Evolutionary conservation across 345 rosid genomes (phyloP).

Genomic region (Hibiscus trionum): DNA sequence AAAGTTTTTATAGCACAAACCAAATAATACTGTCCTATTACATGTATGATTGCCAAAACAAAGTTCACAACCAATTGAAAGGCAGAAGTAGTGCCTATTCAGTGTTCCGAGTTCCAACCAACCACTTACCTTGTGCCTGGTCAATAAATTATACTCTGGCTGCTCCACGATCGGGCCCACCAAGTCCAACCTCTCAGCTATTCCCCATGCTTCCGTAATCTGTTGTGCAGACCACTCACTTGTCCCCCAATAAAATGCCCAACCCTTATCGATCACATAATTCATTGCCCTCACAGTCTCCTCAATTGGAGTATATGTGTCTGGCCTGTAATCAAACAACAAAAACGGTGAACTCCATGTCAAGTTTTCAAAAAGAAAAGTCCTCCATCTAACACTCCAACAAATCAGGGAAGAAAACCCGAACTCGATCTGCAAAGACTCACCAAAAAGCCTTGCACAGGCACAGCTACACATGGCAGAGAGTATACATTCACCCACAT

Average conservation of each 20-base stretch:
- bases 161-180: constrained; percentile 97
- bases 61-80: no score
- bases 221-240: constrained; percentile 99
- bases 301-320: constrained; percentile 74
- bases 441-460: no score
- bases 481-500: no score
- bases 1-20: not conserved
- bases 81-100: no score
- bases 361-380: no score
- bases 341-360: no score
- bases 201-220: constrained; percentile 95
- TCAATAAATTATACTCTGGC: constrained; percentile 82
- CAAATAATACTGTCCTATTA: no score
- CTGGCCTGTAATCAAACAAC: constrained; percentile 50
- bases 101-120: no score
- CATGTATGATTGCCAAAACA: not conserved
- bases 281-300: constrained; percentile 98
- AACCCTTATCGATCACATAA: constrained; percentile 86
- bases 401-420: no score
- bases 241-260: constrained; percentile 99
- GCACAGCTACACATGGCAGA: no score
- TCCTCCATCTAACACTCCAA: no score
- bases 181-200: constrained; percentile 76
- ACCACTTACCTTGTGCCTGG: constrained; percentile 69
- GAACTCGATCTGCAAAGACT: no score